phyloP scores from a whole-genome alignment of 306 rosid species.

The Vigna unguiculata region DNA sequence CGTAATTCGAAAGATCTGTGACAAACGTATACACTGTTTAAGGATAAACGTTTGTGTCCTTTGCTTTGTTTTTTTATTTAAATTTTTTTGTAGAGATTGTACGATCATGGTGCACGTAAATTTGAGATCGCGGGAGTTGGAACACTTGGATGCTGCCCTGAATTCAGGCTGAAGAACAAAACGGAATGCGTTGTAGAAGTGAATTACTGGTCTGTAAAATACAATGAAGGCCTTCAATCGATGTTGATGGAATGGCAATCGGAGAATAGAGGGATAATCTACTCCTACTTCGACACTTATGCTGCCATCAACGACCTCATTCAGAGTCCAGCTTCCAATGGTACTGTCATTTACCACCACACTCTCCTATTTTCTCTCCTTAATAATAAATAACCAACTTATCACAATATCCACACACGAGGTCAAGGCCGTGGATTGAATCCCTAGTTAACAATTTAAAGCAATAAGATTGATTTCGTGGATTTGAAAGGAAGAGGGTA shows the following conservation, averaged over 20 bases:
- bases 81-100: slow-evolving; percentile 67
- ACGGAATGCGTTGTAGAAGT: slow-evolving; percentile 60
- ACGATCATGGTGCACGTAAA: slow-evolving; percentile 68
- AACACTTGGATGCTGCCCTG: slow-evolving; percentile 76
- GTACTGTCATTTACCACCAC: slow-evolving; percentile 31
- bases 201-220: slow-evolving; percentile 55
- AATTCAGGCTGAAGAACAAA: slow-evolving; percentile 53
- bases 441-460: no score
- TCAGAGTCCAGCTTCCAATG: slow-evolving; percentile 60
- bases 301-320: slow-evolving; percentile 53
- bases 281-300: slow-evolving; percentile 74
- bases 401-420: no score
- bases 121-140: slow-evolving; percentile 68
- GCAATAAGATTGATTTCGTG: no score
- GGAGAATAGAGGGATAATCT: slow-evolving; percentile 52
- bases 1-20: no score
- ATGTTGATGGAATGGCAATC: slow-evolving; percentile 58
- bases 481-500: no score
- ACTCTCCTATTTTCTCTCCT: no score
- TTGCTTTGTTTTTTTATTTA: no score
- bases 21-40: no score
- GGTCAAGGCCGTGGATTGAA: no score
- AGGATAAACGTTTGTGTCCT: no score
- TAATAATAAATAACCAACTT: no score
- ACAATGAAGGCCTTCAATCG: slow-evolving; percentile 61